Percentiles rank a stretch among this genome's conserved stretches.
phyloP scores from a whole-genome alignment of 2,329 filamentous ascomycete species.

The Simplicillium sp. region DNA sequence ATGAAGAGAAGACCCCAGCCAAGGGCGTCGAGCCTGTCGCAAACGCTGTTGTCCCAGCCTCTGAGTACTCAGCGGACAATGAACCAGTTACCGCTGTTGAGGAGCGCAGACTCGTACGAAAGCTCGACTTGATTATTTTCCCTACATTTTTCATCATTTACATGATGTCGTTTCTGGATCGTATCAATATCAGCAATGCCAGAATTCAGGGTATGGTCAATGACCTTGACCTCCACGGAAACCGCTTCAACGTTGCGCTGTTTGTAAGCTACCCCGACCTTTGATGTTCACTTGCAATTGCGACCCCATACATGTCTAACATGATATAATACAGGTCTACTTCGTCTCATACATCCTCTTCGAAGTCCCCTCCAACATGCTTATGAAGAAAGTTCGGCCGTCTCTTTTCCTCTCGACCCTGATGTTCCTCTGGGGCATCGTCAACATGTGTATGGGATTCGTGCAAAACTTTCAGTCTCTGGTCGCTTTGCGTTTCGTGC shows the following conservation, averaged over 20 bases:
- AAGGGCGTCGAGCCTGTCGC: too few species aligned
- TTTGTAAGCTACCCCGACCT: conserved; percentile 13
- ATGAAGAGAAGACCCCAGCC: too few species aligned
- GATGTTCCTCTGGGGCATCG: conserved; percentile 29
- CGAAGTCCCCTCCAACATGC: conserved; percentile 34
- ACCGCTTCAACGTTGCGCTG: conserved; percentile 33
- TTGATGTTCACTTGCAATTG: too few species aligned
- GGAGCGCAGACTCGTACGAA: conserved; percentile 25
- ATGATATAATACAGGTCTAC: conserved; percentile 9
- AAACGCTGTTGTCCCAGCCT: too few species aligned
- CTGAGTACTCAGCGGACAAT: not conserved
- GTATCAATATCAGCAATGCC: conserved; percentile 38
- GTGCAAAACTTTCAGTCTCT: conserved; percentile 21
- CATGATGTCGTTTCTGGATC: conserved; percentile 31
- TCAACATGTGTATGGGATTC: conserved; percentile 28
- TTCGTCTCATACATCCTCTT: conserved; percentile 33
- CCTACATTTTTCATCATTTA: conserved; percentile 31
- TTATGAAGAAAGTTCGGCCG: conserved; percentile 31
- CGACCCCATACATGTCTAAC: too few species aligned
- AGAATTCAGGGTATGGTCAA: conserved; percentile 30
- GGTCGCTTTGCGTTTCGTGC: conserved; percentile 24
- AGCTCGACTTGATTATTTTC: conserved; percentile 30
- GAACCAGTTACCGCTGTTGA: not conserved
- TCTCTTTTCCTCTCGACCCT: conserved; percentile 24
- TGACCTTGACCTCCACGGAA: conserved; percentile 30